A percentile compares a stretch with the other conserved stretches of the same genome.
Conservation (phyloP, 2,329 filamentous ascomycete species). For the Aspergillus persii region DNA sequence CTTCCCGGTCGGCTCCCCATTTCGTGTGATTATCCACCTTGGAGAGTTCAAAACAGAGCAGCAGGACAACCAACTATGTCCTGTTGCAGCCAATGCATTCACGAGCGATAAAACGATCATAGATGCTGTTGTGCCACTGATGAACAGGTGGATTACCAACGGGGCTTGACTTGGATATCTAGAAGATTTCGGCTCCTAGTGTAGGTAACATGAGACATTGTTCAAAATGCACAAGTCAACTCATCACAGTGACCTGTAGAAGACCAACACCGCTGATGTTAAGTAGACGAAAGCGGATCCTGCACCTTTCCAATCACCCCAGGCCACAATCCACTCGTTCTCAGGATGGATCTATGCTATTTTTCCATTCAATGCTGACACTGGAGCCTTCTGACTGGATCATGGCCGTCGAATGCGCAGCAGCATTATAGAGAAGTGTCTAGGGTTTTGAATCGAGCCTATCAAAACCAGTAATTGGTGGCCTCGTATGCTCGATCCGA, state of each 20-base stretch:
- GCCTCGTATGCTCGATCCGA: constrained; percentile 23
- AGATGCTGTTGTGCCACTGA: background rate
- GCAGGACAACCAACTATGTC: background rate
- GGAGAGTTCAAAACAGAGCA: no score
- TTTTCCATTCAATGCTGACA: constrained; percentile 26
- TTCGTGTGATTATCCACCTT: no score
- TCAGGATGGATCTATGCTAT: constrained; percentile 26
- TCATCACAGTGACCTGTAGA: background rate
- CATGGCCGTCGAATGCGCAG: background rate
- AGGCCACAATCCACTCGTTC: constrained; percentile 35
- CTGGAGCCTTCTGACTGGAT: constrained; percentile 24
- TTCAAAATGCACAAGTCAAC: constrained; percentile 2
- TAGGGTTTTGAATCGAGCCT: constrained; percentile 22
- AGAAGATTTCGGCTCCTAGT: background rate
- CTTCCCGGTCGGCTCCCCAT: background rate
- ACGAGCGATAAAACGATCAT: background rate
- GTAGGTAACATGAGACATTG: constrained; percentile 1
- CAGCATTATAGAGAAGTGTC: constrained; percentile 20
- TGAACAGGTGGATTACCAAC: background rate
- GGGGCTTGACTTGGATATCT: background rate
- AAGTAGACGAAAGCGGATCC: constrained; percentile 34
- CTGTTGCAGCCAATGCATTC: background rate
- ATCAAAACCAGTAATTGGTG: constrained; percentile 6
- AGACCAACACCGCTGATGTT: background rate
- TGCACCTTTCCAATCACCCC: constrained; percentile 34